Evolutionary conservation across 768 basidiomycete species (phyloP).

Genomic region (Macrocybe gigantea): DNA sequence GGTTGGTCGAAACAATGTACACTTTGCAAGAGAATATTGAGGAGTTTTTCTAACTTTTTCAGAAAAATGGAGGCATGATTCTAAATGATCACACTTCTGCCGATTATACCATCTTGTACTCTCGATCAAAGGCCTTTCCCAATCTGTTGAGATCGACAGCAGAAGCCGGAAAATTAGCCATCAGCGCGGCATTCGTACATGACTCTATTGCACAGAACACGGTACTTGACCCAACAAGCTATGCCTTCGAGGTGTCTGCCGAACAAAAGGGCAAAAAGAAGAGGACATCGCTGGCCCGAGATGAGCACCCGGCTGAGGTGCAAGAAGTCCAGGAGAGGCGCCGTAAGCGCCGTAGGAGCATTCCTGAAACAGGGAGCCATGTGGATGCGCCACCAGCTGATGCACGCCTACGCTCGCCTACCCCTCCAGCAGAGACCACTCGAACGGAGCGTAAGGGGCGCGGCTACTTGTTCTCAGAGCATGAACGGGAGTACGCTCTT

Average conservation of each 20-base stretch:
- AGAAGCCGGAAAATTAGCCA: slow-evolving; percentile 34
- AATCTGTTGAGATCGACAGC: slow-evolving; percentile 33
- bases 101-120: slow-evolving; percentile 54
- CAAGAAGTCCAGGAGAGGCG: background rate
- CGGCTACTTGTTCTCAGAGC: slow-evolving; percentile 28
- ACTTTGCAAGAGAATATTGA: background rate
- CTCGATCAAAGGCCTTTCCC: slow-evolving; percentile 43
- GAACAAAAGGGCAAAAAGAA: background rate
- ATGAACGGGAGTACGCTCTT: slow-evolving; percentile 44
- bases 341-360: background rate
- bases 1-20: slow-evolving; percentile 28
- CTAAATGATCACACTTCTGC: slow-evolving; percentile 46
- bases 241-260: slow-evolving; percentile 29
- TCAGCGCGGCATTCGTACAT: slow-evolving; percentile 47
- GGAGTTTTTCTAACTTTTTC: slow-evolving; percentile 2
- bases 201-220: slow-evolving; percentile 41
- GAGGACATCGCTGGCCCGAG: background rate
- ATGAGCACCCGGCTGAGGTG: background rate
- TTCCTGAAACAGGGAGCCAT: too few species aligned
- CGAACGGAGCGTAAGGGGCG: slow-evolving; percentile 16
- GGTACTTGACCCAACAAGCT: slow-evolving; percentile 40
- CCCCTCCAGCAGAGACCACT: slow-evolving; percentile 35
- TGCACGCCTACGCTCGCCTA: slow-evolving; percentile 29
- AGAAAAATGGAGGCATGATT: slow-evolving; percentile 68
- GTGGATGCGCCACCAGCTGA: background rate